These are phyloP conservation scores for Actinomortierella wolfii DNA, from an alignment of 371 early-diverging fungal species.

Conservation along the genomic window DNA sequence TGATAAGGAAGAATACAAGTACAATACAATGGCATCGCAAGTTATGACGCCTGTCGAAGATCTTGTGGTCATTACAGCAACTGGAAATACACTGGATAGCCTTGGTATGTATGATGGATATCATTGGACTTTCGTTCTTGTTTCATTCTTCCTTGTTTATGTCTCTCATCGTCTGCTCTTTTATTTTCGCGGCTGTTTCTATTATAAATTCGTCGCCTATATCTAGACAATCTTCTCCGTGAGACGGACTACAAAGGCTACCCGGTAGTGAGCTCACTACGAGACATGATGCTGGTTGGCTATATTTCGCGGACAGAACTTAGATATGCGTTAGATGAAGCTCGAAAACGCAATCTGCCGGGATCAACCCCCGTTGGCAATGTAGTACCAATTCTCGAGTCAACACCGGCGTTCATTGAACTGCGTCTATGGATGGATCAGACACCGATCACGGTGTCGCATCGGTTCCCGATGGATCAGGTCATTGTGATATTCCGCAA, in stretches of 20 bases:
- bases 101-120: constrained; percentile 38
- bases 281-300: constrained; percentile 67
- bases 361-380: constrained; percentile 50
- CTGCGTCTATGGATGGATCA: constrained; percentile 68
- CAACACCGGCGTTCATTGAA: constrained; percentile 60
- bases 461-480: constrained; percentile 71
- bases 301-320: constrained; percentile 77
- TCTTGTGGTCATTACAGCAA: constrained; percentile 59
- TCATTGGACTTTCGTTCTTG: background rate
- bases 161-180: constrained; percentile 6
- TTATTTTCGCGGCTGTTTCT: background rate
- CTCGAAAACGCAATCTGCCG: constrained; percentile 32
- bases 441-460: constrained; percentile 73
- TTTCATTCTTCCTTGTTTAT: background rate
- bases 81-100: constrained; percentile 53
- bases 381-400: constrained; percentile 48
- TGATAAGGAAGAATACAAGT: constrained; percentile 74
- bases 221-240: constrained; percentile 51
- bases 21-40: constrained; percentile 62
- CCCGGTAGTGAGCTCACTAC: constrained; percentile 63
- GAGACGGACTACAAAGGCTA: constrained; percentile 72
- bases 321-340: constrained; percentile 64
- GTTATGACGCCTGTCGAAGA: constrained; percentile 63
- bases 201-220: constrained; percentile 8
- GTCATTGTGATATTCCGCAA: constrained; percentile 78